Conservation (phyloP, 768 basidiomycete species). For the Tulasnella calospora region DNA sequence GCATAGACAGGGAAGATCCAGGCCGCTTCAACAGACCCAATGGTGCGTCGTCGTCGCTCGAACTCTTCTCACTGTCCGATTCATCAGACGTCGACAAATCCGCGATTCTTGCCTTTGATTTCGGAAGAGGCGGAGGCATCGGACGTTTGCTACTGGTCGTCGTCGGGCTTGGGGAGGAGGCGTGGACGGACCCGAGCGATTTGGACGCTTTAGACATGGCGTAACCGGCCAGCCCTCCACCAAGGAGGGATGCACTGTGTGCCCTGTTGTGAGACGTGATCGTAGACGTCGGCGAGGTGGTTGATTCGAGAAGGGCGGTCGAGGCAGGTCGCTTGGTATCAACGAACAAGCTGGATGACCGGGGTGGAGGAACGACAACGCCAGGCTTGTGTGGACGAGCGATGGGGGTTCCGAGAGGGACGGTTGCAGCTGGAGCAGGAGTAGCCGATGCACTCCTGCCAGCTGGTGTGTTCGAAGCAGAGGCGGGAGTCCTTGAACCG, state of each 20-base stretch:
- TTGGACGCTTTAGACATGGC: slow-evolving; percentile 10
- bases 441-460: not conserved
- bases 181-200: not conserved
- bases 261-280: not conserved
- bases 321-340: slow-evolving; percentile 4
- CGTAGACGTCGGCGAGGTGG: not conserved
- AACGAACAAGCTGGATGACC: slow-evolving; percentile 4
- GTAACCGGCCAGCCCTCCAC: not conserved
- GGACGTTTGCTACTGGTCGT: not conserved
- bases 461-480: not conserved
- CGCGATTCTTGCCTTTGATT: not conserved
- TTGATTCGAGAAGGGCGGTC: not conserved
- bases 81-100: slow-evolving; percentile 13
- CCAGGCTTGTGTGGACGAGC: not conserved
- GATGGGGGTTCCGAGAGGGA: not conserved
- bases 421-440: not conserved
- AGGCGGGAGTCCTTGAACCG: not conserved
- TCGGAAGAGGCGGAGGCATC: not conserved
- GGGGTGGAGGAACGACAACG: not conserved
- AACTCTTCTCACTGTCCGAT: slow-evolving; percentile 16
- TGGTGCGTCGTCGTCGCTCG: slow-evolving; percentile 20
- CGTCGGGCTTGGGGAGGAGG: not conserved
- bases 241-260: not conserved
- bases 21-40: slow-evolving; percentile 1
- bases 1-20: not conserved